Evolutionary conservation across 2,329 filamentous ascomycete genomes (phyloP).

Genomic region (Beauveria scarabaeidicola): DNA sequence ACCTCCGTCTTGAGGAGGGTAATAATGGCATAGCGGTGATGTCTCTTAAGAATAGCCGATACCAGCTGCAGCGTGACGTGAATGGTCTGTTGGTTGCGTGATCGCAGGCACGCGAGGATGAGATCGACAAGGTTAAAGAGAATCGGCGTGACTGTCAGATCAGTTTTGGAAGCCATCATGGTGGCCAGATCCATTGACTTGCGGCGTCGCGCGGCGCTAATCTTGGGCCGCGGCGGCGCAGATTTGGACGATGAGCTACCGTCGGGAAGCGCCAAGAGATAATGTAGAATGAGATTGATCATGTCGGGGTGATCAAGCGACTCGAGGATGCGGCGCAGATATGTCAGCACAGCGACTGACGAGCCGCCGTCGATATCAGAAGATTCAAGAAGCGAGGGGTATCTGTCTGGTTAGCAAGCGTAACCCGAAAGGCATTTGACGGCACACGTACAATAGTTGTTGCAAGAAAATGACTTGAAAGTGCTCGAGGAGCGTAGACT

Average conservation of each 20-base stretch:
- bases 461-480: conserved; percentile 95
- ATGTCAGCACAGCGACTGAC: conserved; percentile 90
- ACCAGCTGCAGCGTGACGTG: conserved; percentile 81
- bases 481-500: conserved; percentile 87
- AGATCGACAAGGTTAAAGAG: conserved; percentile 92
- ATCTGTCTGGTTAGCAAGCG: conserved; percentile 42
- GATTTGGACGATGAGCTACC: conserved; percentile 25
- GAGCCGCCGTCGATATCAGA: conserved; percentile 96
- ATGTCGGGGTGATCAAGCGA: conserved; percentile 88
- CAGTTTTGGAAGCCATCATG: conserved; percentile 66
- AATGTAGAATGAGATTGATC: conserved; percentile 87
- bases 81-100: conserved; percentile 79
- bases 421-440: no score
- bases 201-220: conserved; percentile 66
- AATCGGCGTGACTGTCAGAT: conserved; percentile 66
- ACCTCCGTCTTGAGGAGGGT: conserved; percentile 64
- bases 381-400: conserved; percentile 90
- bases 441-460: conserved; percentile 65
- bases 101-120: conserved; percentile 75
- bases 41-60: conserved; percentile 75
- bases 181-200: conserved; percentile 84
- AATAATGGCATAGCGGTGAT: conserved; percentile 77
- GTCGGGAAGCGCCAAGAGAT: conserved; percentile 75
- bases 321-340: conserved; percentile 83
- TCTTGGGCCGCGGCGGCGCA: conserved; percentile 37